Base-by-base conservation (phyloP, 2,329 filamentous ascomycete genomes). In the Phoma herbarum region DNA sequence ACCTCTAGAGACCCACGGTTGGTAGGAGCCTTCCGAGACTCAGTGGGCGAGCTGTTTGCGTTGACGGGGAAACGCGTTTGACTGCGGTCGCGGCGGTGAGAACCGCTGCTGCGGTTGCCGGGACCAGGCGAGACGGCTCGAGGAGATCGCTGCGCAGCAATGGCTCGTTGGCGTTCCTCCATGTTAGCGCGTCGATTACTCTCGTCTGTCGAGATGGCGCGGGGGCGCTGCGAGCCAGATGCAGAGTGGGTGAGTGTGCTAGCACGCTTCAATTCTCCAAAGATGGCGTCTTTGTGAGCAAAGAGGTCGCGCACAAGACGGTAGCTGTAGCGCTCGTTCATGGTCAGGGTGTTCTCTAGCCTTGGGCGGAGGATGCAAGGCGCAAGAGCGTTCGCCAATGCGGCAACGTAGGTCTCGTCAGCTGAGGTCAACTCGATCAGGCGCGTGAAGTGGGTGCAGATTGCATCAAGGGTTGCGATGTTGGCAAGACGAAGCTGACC, bases 361-460 rank as follows among this genome's bases (percentile, higher is more conserved):
- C 92, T 90, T 8, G 95, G 95, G 25, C 95, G 89, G 44, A 99
- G 84, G 65, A 99, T 88, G 75, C 93, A 97, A 5, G 93, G 90
- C 1, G 93, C 90, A 43, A 99, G 83, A 6, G 83, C 81, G 25
- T 88, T 87, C 2, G 93, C 91, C 37, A 99, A 85, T 35, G 88
- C 82, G 12, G 88, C 76, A 57, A 96, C 81, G 74, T 96, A 99
- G 42, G 87, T 81, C 74, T 99, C 95, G 67, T 97, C 94, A 29
- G 95, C 95, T 14, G 94, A 98, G 2, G 95, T 99, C 63, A 99
- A 84, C 77, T 99, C 95, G 73, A 99, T 96, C 60, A 99, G 83
- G 60, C 95, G 91, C 37, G 94, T 97, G 77, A 99, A 98, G 79
- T 99, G 95, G 66, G 96, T 98, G 84, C 96, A 96, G 75, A 97